These are phyloP conservation scores for Paragyromitra xinjiangensis DNA, from an alignment of 495 filamentous ascomycete species.

Conservation along the genomic window DNA sequence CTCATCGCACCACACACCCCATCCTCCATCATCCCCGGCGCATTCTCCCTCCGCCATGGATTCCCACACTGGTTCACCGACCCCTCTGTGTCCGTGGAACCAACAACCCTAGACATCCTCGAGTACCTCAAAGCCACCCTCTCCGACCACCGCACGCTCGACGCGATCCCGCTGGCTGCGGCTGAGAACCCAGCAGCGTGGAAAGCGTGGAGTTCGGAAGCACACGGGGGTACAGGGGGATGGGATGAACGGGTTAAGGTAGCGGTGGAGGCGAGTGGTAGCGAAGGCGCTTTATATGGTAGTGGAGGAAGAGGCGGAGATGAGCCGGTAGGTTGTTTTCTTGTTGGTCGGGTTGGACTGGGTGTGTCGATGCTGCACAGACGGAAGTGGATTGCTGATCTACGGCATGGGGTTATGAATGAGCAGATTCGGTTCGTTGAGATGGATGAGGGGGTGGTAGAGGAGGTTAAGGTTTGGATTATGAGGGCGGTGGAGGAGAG, in stretches of 20 bases:
- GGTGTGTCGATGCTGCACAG: slow-evolving; percentile 8
- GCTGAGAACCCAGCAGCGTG: slow-evolving; percentile 88
- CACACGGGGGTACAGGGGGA: slow-evolving; percentile 23
- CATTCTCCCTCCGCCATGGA: slow-evolving; percentile 85
- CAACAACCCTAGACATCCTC: slow-evolving; percentile 70
- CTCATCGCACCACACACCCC: slow-evolving; percentile 82
- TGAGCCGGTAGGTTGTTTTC: slow-evolving; percentile 39
- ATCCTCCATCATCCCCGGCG: slow-evolving; percentile 68
- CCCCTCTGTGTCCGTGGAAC: slow-evolving; percentile 41
- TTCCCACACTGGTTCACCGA: slow-evolving; percentile 84
- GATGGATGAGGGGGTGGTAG: slow-evolving; percentile 20
- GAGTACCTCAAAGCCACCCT: slow-evolving; percentile 84
- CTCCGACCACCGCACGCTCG: slow-evolving; percentile 76
- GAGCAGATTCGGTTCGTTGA: slow-evolving; percentile 37
- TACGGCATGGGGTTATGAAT: slow-evolving; percentile 6
- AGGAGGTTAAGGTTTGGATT: slow-evolving; percentile 16
- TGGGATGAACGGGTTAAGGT: slow-evolving; percentile 45
- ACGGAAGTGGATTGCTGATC: slow-evolving; percentile 27
- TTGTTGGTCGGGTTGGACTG: slow-evolving; percentile 8
- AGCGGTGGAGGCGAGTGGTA: slow-evolving; percentile 29
- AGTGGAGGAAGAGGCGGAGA: slow-evolving; percentile 22
- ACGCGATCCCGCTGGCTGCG: slow-evolving; percentile 78
- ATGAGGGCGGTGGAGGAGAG: slow-evolving; percentile 15
- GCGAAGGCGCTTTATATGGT: slow-evolving; percentile 23
- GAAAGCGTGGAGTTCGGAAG: slow-evolving; percentile 77